phyloP scores from a whole-genome alignment of 208 protist species.

The Trypanosoma lewisi region DNA sequence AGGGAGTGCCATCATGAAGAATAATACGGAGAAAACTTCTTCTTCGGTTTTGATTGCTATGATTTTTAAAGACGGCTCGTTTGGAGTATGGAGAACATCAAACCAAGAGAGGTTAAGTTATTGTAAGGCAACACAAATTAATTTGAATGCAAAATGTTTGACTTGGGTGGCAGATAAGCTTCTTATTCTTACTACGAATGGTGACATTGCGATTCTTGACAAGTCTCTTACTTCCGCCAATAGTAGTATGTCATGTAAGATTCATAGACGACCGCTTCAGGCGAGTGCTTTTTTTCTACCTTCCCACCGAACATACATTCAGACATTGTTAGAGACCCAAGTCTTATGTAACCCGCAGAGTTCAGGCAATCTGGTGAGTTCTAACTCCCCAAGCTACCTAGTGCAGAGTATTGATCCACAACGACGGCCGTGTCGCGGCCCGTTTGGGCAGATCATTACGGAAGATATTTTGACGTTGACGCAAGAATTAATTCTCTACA shows the following conservation, averaged over 20 bases:
- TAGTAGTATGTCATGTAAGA: slow-evolving; percentile 53
- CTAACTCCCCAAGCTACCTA: slow-evolving; percentile 37
- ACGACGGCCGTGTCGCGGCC: slow-evolving; percentile 62
- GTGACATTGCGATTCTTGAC: slow-evolving; percentile 60
- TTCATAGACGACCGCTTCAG: slow-evolving; percentile 66
- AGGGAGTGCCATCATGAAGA: not conserved
- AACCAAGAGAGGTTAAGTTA: slow-evolving; percentile 48
- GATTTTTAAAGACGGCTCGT: slow-evolving; percentile 30
- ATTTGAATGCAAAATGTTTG: slow-evolving; percentile 35
- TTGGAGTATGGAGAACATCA: slow-evolving; percentile 59
- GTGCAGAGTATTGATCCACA: slow-evolving; percentile 31
- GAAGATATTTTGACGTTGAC: slow-evolving; percentile 41
- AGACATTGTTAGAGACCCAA: slow-evolving; percentile 41
- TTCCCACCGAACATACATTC: slow-evolving; percentile 65
- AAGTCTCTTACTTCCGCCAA: slow-evolving; percentile 49
- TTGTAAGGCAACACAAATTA: slow-evolving; percentile 28
- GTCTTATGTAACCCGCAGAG: not conserved
- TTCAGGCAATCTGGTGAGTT: not conserved
- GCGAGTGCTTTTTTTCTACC: slow-evolving; percentile 75
- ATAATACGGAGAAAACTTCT: not conserved
- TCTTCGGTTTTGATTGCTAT: slow-evolving; percentile 13
- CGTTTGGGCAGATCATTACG: slow-evolving; percentile 73
- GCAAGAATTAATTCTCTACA: slow-evolving; percentile 75
- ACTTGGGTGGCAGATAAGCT: slow-evolving; percentile 42
- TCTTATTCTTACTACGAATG: slow-evolving; percentile 47